Evolutionary conservation across 1,139 yeast genomes (phyloP).

Genomic region (Hyphopichia buzzinii): DNA sequence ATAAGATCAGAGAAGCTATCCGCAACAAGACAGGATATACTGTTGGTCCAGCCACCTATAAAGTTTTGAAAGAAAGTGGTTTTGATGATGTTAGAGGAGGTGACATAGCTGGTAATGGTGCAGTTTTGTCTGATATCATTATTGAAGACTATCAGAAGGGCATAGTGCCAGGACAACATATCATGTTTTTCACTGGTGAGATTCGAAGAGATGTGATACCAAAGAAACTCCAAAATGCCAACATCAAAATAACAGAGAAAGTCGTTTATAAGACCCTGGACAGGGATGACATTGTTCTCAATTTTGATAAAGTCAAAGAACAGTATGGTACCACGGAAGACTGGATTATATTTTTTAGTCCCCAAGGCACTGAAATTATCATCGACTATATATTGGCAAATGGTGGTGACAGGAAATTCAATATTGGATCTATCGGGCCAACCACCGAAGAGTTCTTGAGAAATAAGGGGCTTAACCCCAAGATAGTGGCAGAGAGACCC

Average conservation of each 20-base stretch:
- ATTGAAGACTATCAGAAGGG: conserved; percentile 32
- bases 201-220: conserved; percentile 83
- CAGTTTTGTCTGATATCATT: conserved; percentile 63
- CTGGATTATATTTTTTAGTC: conserved; percentile 88
- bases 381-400: conserved; percentile 41
- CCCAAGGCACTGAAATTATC: conserved; percentile 76
- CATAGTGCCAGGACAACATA: conserved; percentile 11
- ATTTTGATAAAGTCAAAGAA: conserved; percentile 29
- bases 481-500: conserved; percentile 70
- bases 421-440: conserved; percentile 88
- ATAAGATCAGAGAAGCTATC: conserved; percentile 20
- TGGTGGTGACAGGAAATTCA: conserved; percentile 20
- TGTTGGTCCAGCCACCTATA: conserved; percentile 87
- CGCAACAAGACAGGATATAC: conserved; percentile 65
- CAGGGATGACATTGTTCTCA: conserved; percentile 42
- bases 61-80: conserved; percentile 59
- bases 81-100: conserved; percentile 74
- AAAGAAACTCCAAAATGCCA: conserved; percentile 40
- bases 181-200: conserved; percentile 86
- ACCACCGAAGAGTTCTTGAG: conserved; percentile 72
- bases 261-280: conserved; percentile 69
- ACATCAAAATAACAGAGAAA: conserved; percentile 54
- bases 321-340: conserved; percentile 11
- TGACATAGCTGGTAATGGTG: conserved; percentile 76
- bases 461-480: conserved; percentile 52